These are phyloP conservation scores for Kodamaea leandrae DNA, from an alignment of 805 yeast genomes.

Conservation along the genomic window DNA sequence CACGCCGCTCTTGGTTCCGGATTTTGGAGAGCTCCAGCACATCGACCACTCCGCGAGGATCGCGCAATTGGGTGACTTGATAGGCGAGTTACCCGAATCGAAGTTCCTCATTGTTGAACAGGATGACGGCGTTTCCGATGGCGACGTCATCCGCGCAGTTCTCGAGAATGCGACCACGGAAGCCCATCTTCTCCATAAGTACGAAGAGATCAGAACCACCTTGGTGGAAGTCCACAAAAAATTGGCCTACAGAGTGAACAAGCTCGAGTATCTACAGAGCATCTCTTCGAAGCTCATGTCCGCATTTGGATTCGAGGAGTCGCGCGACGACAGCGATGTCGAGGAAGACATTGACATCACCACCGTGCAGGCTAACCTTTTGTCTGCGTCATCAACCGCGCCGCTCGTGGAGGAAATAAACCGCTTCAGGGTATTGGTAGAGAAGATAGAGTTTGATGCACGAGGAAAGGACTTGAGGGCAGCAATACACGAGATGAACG, in stretches of 20 bases:
- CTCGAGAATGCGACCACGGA: background rate
- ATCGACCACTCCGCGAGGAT: constrained; percentile 13
- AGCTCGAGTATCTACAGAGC: constrained; percentile 25
- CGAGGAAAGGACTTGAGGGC: constrained; percentile 1
- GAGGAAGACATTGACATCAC: constrained; percentile 12
- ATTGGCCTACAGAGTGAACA: constrained; percentile 28
- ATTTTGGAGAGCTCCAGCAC: constrained; percentile 16
- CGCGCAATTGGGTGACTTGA: constrained; percentile 22
- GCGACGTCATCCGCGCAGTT: background rate
- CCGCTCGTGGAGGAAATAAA: constrained; percentile 19
- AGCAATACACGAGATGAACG: constrained; percentile 1
- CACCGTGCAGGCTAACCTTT: constrained; percentile 4
- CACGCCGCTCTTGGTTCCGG: constrained; percentile 30
- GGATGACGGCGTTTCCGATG: constrained; percentile 6
- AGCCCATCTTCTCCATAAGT: constrained; percentile 12
- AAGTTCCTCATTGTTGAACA: constrained; percentile 24
- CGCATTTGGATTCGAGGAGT: constrained; percentile 1
- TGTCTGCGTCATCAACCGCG: constrained; percentile 9
- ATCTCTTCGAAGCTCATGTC: constrained; percentile 12
- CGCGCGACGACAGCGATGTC: constrained; percentile 19
- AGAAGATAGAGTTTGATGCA: constrained; percentile 16
- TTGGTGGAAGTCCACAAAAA: constrained; percentile 18
- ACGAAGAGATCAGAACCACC: constrained; percentile 18
- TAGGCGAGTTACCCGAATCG: constrained; percentile 33
- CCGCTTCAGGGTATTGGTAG: constrained; percentile 28